These are phyloP conservation scores for Chlamydomonas sphaeroides DNA, from an alignment of 139 green algal species.

Conservation along the genomic window DNA sequence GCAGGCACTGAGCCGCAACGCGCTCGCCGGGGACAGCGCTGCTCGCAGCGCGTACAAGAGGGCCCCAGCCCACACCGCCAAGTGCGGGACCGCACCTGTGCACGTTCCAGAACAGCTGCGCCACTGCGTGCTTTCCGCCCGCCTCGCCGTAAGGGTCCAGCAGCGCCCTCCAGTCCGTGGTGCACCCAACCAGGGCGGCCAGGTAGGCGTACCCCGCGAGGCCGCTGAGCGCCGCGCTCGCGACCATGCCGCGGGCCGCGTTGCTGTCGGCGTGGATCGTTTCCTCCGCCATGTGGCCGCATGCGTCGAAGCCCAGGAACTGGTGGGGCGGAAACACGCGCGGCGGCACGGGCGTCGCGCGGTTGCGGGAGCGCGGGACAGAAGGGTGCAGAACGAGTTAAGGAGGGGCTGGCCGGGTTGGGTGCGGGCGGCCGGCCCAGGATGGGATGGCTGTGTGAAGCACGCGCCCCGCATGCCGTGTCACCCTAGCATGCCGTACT, in stretches of 20 bases:
- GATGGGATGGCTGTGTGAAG: not conserved
- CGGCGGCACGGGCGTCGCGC: no score
- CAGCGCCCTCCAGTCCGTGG: not conserved
- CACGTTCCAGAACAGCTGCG: conserved; percentile 39
- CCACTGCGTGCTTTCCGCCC: not conserved
- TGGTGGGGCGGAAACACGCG: not conserved
- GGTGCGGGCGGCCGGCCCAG: not conserved
- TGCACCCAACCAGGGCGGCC: not conserved
- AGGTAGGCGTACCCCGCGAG: conserved; percentile 9
- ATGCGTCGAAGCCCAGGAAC: conserved; percentile 31
- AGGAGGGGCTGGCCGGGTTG: not conserved
- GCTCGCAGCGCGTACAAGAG: no score
- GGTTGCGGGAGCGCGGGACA: not conserved
- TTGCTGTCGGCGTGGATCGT: conserved; percentile 30
- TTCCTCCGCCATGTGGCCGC: conserved; percentile 24
- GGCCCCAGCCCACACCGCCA: no score
- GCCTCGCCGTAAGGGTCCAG: not conserved
- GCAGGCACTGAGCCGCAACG: no score
- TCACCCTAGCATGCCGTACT: no score
- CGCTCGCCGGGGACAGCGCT: no score
- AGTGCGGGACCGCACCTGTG: conserved; percentile 10
- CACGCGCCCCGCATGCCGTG: no score
- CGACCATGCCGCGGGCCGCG: conserved; percentile 28
- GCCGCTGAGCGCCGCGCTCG: no score
- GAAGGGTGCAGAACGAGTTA: not conserved